Evolutionary conservation across 805 yeast species (phyloP).

Genomic region (Ogataea philodendri): DNA sequence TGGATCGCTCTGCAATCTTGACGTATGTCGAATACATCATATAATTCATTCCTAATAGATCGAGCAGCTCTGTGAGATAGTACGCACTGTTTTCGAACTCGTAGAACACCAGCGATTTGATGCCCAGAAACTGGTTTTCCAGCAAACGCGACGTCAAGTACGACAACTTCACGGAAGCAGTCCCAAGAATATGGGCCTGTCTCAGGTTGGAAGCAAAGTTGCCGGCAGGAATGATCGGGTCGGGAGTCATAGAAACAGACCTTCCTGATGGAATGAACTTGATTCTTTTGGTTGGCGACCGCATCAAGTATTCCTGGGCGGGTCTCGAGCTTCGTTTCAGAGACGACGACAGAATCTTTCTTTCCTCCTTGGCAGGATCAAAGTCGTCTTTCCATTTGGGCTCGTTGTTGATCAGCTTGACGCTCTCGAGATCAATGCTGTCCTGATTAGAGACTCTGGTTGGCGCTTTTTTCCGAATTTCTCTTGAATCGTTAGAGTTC

Average conservation of each 20-base stretch:
- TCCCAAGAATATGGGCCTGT: slow-evolving; percentile 50
- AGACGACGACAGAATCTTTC: slow-evolving; percentile 1
- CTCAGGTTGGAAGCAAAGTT: slow-evolving; percentile 26
- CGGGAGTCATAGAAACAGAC: slow-evolving; percentile 25
- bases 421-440: slow-evolving; percentile 32
- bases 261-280: slow-evolving; percentile 19
- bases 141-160: slow-evolving; percentile 54
- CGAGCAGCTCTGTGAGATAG: slow-evolving; percentile 62
- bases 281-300: slow-evolving; percentile 21
- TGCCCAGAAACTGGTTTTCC: slow-evolving; percentile 45
- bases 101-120: slow-evolving; percentile 62
- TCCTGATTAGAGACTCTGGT: slow-evolving; percentile 7
- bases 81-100: slow-evolving; percentile 73
- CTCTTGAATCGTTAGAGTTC: slow-evolving; percentile 29
- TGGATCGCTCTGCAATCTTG: slow-evolving; percentile 47
- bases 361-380: slow-evolving; percentile 28
- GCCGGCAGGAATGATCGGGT: slow-evolving; percentile 24
- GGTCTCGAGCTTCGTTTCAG: slow-evolving; percentile 4
- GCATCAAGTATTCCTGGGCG: neutral
- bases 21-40: slow-evolving; percentile 64
- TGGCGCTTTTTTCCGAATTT: slow-evolving; percentile 1
- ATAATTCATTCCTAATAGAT: slow-evolving; percentile 57
- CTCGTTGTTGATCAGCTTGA: slow-evolving; percentile 27
- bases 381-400: slow-evolving; percentile 31
- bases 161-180: slow-evolving; percentile 62